Base-by-base conservation (phyloP, 1,139 yeast species). In the Wickerhamomyces sp. region DNA sequence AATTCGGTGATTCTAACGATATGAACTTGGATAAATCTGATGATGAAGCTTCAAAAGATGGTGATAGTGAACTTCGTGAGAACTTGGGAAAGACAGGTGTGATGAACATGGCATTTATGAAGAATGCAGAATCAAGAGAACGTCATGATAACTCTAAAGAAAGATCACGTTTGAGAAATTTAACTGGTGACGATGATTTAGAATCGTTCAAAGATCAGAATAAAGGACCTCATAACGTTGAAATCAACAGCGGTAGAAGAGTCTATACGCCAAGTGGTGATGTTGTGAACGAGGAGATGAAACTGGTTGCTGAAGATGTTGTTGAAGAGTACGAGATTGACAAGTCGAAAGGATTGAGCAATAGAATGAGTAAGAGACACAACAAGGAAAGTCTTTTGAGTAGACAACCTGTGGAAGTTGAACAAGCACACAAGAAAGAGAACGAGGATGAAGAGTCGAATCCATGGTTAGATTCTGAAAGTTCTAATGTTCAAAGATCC, bases 31-130 rank as follows among this genome's bases (percentile, higher is more conserved):
- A 52, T 20, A 52, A 54, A 19, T 63, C 61, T 14, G 73, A 64
- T 6, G 68, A 66, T 17, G 57, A 56, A 11, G 62, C 60, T 13
- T 57, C 54, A 3, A 58, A 48, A 11, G 67, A 59, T 9, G 55
- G 53, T 12, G 57, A 51, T 8, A 19, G 10, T 7, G 9, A 19
- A 18, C 46, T 47, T 11, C 64, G 68, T 31, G 60, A 64, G 32
- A 63, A 64, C 19, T 59, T 83, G 16, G 93, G 94, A 15, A 88
- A 88, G 57, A 61, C 69, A 13, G 96, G 97, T 40, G 81, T 91
- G 19, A 63, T 89, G 66, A 83, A 78, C 31, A 91, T 91, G 97
- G 94, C 88, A 47, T 91, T 91, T 58, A 88, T 89, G 96, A 79
- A 73, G 48, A 83, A 81, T 44, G 96, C 96, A 3, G 91, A 81